A percentile compares a stretch with the other conserved stretches of the same genome.
These are phyloP conservation scores for Xylaria curta DNA, from an alignment of 495 filamentous ascomycete species.

Conservation along the genomic window DNA sequence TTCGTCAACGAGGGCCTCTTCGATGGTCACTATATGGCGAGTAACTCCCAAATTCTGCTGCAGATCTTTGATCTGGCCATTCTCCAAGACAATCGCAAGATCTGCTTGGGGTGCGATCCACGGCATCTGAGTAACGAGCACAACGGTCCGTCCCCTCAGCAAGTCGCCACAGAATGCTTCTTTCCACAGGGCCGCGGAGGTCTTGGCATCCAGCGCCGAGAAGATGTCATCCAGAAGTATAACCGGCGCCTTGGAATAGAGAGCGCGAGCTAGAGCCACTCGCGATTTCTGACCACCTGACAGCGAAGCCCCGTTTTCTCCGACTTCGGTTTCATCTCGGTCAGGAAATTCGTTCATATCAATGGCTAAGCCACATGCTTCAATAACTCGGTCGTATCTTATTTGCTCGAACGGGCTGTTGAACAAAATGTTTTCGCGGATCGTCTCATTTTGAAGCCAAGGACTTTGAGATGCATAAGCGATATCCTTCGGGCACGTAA, in stretches of 20 bases:
- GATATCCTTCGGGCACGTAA: constrained; percentile 59
- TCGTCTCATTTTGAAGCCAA: constrained; percentile 63
- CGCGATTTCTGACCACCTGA: constrained; percentile 76
- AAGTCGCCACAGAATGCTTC: constrained; percentile 60
- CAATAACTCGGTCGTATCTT: constrained; percentile 63
- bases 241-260: constrained; percentile 69
- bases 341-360: constrained; percentile 59
- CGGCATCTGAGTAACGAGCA: constrained; percentile 51
- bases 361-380: constrained; percentile 67
- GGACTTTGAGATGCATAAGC: constrained; percentile 61
- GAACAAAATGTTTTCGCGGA: constrained; percentile 65
- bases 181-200: constrained; percentile 55
- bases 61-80: constrained; percentile 44
- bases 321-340: constrained; percentile 65
- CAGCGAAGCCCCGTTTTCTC: constrained; percentile 71
- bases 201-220: constrained; percentile 64
- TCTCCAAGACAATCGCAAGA: constrained; percentile 49
- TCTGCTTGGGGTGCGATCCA: constrained; percentile 56
- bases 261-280: constrained; percentile 70
- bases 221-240: constrained; percentile 74
- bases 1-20: constrained; percentile 29
- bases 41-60: constrained; percentile 46
- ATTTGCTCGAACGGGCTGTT: constrained; percentile 53
- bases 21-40: constrained; percentile 40
- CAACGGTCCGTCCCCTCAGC: constrained; percentile 44